These are phyloP conservation scores for Chondrostereum purpureum DNA, from an alignment of 1,284 basidiomycete species.

Conservation along the genomic window DNA sequence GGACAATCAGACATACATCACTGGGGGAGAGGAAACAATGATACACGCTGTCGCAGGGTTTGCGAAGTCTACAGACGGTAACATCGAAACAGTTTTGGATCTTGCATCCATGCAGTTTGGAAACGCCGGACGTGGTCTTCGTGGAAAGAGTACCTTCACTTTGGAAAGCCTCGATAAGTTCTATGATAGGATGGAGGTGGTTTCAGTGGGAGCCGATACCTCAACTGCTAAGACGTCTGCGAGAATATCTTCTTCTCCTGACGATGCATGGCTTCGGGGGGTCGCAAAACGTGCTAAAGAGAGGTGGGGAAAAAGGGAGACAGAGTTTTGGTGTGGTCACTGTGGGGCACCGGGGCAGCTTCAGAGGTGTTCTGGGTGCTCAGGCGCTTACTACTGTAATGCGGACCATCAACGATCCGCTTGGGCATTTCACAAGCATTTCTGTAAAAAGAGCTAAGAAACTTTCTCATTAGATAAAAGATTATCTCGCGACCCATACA, in stretches of 20 bases:
- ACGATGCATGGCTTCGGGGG: slow-evolving; percentile 17
- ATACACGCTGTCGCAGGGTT: slow-evolving; percentile 23
- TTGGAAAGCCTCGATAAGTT: slow-evolving; percentile 21
- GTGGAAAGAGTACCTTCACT: slow-evolving; percentile 21
- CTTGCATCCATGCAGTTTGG: slow-evolving; percentile 28
- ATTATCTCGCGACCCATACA: too few species aligned
- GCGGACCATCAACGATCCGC: slow-evolving; percentile 21
- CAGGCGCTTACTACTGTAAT: slow-evolving; percentile 20
- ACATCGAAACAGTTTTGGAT: slow-evolving; percentile 20
- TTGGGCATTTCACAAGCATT: slow-evolving; percentile 25
- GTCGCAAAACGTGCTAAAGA: slow-evolving; percentile 21
- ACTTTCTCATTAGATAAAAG: too few species aligned
- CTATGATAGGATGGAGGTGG: slow-evolving; percentile 14
- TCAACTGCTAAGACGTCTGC: slow-evolving; percentile 9
- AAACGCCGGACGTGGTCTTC: slow-evolving; percentile 22
- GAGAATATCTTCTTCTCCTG: slow-evolving; percentile 12
- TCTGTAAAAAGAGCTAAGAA: not conserved
- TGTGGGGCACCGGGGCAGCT: slow-evolving; percentile 21
- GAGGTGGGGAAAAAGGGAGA: slow-evolving; percentile 21
- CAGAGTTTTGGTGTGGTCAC: slow-evolving; percentile 24
- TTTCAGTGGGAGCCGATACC: slow-evolving; percentile 13
- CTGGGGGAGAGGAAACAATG: slow-evolving; percentile 15
- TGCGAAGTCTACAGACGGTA: slow-evolving; percentile 8
- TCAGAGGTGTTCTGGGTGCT: slow-evolving; percentile 20
- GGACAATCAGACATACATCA: slow-evolving; percentile 14